These are phyloP conservation scores for Chytridium lagenaria DNA, from an alignment of 371 early-diverging fungal genomes.

Conservation along the genomic window DNA sequence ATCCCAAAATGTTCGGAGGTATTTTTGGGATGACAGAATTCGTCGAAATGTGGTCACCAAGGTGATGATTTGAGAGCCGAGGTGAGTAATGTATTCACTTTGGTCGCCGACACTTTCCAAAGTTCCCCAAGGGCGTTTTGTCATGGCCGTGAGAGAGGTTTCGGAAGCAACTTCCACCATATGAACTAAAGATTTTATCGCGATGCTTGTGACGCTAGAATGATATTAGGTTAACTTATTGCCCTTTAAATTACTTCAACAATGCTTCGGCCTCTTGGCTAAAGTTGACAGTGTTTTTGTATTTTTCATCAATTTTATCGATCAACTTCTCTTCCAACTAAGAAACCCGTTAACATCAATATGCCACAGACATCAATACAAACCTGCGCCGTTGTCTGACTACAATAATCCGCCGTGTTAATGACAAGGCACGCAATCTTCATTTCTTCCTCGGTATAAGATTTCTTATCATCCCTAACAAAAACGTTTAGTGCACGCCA, in stretches of 20 bases:
- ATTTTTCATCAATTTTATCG: constrained; percentile 75
- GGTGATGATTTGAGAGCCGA: constrained; percentile 60
- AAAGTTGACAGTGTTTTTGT: constrained; percentile 70
- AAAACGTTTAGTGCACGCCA: too few species aligned
- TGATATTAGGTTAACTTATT: background rate
- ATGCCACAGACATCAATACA: too few species aligned
- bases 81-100: constrained; percentile 79
- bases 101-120: constrained; percentile 92
- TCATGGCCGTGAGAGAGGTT: constrained; percentile 71
- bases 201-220: constrained; percentile 45
- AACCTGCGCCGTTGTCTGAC: constrained; percentile 82
- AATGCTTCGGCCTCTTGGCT: constrained; percentile 76
- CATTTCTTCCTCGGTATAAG: constrained; percentile 65
- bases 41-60: constrained; percentile 63
- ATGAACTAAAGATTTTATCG: constrained; percentile 70
- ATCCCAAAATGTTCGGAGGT: constrained; percentile 87
- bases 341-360: too few species aligned
- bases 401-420: constrained; percentile 95
- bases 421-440: constrained; percentile 75
- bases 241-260: constrained; percentile 52
- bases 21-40: constrained; percentile 71
- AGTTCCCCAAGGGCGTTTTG: constrained; percentile 76
- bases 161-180: constrained; percentile 71
- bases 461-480: constrained; percentile 67
- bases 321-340: constrained; percentile 85